Base-by-base conservation (phyloP, 495 filamentous ascomycete genomes). In the Annulohypoxylon moriforme region DNA sequence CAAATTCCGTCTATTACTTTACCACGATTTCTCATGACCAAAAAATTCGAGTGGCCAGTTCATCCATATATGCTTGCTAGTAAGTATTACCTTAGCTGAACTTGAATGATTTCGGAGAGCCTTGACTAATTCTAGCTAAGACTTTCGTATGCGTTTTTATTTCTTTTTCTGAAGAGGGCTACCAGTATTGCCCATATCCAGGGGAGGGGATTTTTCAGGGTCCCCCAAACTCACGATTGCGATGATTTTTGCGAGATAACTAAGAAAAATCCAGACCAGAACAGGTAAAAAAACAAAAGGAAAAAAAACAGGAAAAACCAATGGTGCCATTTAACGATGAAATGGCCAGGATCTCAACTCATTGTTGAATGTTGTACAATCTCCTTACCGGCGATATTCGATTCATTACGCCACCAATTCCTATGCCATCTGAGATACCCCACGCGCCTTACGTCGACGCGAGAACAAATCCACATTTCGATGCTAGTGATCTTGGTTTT, bases 281-380 rank as follows among this genome's bases (percentile, higher is more conserved):
- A 47, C 11, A 34, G 11, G 56, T 50, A 63, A 53, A 58, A 47
- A 61, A 40, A 69, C 13, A 66, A 44, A 61, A 57, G 9, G 14
- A 36, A 55, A 53, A 72, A 66, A 60, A 62, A 40, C 3, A 72
- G 64, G 66, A 40, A 59, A 42, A 53, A 63, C 42, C 64, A 44
- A 9, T 4, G 4, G 25, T 25, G 50, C 18, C 47, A 50, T 64
- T 57, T 36, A 18, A 58, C 22, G 14, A 65, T 29, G 60, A 60
- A 60, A 62, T 61, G 53, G 25, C 36, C 42, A 38, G 18, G 27
- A 57, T 65, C 46, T 40, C 46, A 29, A 53, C 31, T 38, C 14
- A 47, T 55, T 57, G 55, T 59, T 34, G 63, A 67, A 62, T 62
- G 6, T 49, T 25, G 46, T 25, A 49, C 46, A 11, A 24, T 49